A percentile compares a stretch with the other conserved stretches of the same genome.
Conservation (phyloP, 2,329 filamentous ascomycete genomes). For the Colletotrichum sp. region DNA sequence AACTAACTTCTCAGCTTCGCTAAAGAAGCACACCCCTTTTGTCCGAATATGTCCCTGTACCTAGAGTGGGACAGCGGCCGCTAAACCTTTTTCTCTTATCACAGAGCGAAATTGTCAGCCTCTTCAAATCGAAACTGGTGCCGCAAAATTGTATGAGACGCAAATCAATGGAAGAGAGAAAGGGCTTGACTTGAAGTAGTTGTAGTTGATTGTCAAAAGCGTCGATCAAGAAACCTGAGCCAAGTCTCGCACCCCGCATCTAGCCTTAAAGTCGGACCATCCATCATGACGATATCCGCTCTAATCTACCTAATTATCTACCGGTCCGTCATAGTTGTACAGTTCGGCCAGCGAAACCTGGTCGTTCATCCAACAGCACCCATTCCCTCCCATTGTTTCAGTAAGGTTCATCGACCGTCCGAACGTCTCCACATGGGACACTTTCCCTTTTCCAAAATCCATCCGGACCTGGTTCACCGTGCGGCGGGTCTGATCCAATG, state of each 20-base stretch:
- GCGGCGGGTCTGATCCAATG: conserved; percentile 28
- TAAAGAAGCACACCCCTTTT: neutral
- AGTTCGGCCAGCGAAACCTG: neutral
- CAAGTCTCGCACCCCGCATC: neutral
- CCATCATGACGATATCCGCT: neutral
- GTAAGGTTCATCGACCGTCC: neutral
- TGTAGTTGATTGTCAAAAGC: neutral
- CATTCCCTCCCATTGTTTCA: neutral
- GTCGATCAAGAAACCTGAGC: neutral
- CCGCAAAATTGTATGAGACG: neutral
- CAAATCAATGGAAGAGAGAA: neutral
- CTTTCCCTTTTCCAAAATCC: conserved; percentile 27
- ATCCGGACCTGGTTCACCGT: conserved; percentile 37
- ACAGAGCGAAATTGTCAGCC: neutral
- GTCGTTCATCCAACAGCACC: neutral
- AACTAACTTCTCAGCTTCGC: neutral
- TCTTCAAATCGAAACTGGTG: neutral
- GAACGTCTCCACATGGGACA: neutral
- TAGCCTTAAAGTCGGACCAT: neutral
- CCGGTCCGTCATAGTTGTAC: neutral
- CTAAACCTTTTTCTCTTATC: neutral
- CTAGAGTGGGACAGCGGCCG: neutral
- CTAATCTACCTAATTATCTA: neutral
- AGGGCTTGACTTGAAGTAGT: neutral
- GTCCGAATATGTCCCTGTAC: neutral